phyloP scores from a whole-genome alignment of 495 filamentous ascomycete species.

The Penicillium dipodomyicola region DNA sequence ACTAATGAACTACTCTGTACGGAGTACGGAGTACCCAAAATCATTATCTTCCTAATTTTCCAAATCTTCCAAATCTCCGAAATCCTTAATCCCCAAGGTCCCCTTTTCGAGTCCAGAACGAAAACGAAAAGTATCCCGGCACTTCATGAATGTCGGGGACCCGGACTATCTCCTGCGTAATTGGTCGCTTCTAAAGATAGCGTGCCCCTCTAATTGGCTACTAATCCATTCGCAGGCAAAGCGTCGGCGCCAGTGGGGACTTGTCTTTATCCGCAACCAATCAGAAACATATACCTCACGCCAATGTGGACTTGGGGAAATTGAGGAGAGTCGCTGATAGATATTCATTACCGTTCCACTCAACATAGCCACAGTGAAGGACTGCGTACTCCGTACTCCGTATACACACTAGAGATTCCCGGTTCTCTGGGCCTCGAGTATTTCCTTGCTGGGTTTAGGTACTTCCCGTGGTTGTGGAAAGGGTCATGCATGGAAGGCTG shows the following conservation, averaged over 20 bases:
- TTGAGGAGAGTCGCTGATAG: slow-evolving; percentile 14
- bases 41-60: too few relatives aligned
- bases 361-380: background rate
- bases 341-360: slow-evolving; percentile 4
- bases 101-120: slow-evolving; percentile 14
- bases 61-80: background rate
- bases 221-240: slow-evolving; percentile 13
- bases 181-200: slow-evolving; percentile 25
- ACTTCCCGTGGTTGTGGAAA: slow-evolving; percentile 14
- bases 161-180: slow-evolving; percentile 15
- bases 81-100: background rate
- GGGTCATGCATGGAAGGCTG: slow-evolving; percentile 35
- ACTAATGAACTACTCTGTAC: too few relatives aligned
- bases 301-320: slow-evolving; percentile 14
- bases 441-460: slow-evolving; percentile 10
- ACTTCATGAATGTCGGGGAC: slow-evolving; percentile 17
- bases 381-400: background rate
- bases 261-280: slow-evolving; percentile 22
- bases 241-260: slow-evolving; percentile 21
- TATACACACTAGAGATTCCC: slow-evolving; percentile 2
- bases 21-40: background rate
- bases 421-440: background rate
- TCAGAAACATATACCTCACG: slow-evolving; percentile 2
- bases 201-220: background rate
- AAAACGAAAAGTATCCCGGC: slow-evolving; percentile 3